Conservation (phyloP, 2,329 filamentous ascomycete genomes). For the Cytospora piceae region DNA sequence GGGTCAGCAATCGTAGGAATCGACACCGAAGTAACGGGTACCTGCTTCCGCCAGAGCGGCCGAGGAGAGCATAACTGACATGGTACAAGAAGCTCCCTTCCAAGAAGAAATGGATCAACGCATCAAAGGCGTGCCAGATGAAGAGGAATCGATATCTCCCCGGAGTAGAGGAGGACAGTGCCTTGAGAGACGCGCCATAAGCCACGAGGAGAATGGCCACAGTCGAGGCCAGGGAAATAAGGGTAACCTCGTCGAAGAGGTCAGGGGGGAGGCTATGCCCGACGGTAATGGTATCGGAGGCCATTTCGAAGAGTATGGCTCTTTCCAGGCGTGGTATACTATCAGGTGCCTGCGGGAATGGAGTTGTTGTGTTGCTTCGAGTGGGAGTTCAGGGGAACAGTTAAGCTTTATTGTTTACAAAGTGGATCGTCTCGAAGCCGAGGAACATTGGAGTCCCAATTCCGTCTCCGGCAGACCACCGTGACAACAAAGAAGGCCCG, state of each 20-base stretch:
- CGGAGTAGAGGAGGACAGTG: slow-evolving; percentile 54
- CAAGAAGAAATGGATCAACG: slow-evolving; percentile 86
- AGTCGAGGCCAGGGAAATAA: slow-evolving; percentile 61
- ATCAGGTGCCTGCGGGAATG: neutral
- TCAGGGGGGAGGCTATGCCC: slow-evolving; percentile 51
- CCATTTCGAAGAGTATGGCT: slow-evolving; percentile 16
- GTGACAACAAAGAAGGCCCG: slow-evolving; percentile 12
- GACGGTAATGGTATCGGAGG: slow-evolving; percentile 12
- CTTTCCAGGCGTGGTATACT: neutral
- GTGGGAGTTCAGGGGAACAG: neutral
- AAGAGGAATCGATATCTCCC: slow-evolving; percentile 75
- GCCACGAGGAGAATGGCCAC: slow-evolving; percentile 56
- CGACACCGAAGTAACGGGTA: neutral
- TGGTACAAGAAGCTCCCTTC: slow-evolving; percentile 93
- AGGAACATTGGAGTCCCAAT: neutral
- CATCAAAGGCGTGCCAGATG: slow-evolving; percentile 94
- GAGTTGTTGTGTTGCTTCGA: neutral
- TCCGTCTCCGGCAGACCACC: slow-evolving; percentile 6
- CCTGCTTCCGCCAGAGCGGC: neutral
- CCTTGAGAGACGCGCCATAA: slow-evolving; percentile 51
- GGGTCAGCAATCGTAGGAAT: slow-evolving; percentile 7
- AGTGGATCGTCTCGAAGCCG: neutral
- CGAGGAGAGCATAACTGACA: slow-evolving; percentile 29
- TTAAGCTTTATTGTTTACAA: neutral
- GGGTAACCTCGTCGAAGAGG: slow-evolving; percentile 63